Evolutionary conservation across 2,329 filamentous ascomycete genomes (phyloP), one percentile per base, ranked within the genome.

Genomic region (Pseudocercospora fuligena): DNA sequence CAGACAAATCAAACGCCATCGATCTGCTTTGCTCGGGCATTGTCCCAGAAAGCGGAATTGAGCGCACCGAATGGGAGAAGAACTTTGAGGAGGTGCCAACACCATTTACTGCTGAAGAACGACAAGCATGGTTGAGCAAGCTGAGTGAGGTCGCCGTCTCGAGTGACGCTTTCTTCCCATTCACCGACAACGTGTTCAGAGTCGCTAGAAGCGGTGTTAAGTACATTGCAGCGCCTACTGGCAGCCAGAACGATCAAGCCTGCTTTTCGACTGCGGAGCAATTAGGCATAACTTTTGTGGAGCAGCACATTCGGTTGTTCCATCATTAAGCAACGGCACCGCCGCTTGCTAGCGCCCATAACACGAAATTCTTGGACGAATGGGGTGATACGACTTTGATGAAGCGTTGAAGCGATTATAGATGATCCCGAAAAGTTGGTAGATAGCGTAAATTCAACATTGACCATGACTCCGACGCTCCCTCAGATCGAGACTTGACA

Each of bases 101-200:
- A 69, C 85, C 90, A 2, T 98, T 99, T 82, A 92, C 92, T 8
- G 82, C 87, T 23, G 89, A 94, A 76, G 95, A 99, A 87, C 89
- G 92, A 73, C 88, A 90, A 65, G 90, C 88, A 71, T 99, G 95
- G 95, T 86, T 97, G 76, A 82, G 85, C 78, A 92, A 96, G 85
- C 83, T 98, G 74, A 86, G 85, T 68, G 86, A 92, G 61, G 95
- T 99, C 33, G 93, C 90, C 63, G 88, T 97, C 63, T 97, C 92
- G 61, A 97, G 92, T 71, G 95, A 99, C 80, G 95, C 95, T 71
- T 99, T 99, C 82, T 99, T 99, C 88, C 95, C 95, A 73, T 99
- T 99, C 83, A 92, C 93, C 76, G 95, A 99, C 85, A 99, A 99
- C 76, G 91, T 99, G 72, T 97, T 96, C 88, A 89, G 95, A 72